Base-by-base conservation (phyloP, 306 rosid genomes). In the Corylus heterophylla region DNA sequence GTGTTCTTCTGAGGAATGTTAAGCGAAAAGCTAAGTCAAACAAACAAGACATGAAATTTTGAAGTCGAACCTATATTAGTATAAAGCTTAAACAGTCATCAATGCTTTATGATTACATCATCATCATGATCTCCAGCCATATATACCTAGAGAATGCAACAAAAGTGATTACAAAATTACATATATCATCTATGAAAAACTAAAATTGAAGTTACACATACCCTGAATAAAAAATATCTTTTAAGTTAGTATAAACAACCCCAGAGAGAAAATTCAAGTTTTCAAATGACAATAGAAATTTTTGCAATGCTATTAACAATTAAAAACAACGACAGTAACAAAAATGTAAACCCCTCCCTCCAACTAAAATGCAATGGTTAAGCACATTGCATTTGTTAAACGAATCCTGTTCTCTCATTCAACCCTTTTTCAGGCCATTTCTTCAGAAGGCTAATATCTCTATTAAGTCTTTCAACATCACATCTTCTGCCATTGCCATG, bases 1-100 rank as follows among this genome's bases (percentile, higher is more conserved):
- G 70, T 77, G 74, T 92, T 92, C 79, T 90, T 95, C 98, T 95
- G 88, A 89, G 81, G 68, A 76, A 64, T 70, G 50, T 74, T 76
- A 20, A 69, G 58, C 9, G 14, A 64, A 83, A 51, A 17, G 79
- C 58, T 35, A 76, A 75, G 42, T 76, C 50, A 64, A 48, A 48
- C 62, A 59, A 7, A 62, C 27, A 76, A 73, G 63, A 80, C 5
- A 67, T 66, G 25, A 58, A 59, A 63, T 77, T 54, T 31, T 50
- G 62, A 81, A 82, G 69, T 74, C 49, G 48, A 56, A 55, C 17
- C 76, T 54, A 73, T 51, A 7, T 69, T 22, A 27, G 44, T 70
- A 51, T 42, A 80, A 69, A 55, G 67, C 72, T 75, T 77, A 54
- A 54, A 74, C 13, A 70, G 6, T 22, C 56, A 39, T 14, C 31